Evolutionary conservation across 2,329 filamentous ascomycete species (phyloP).

Genomic region (Pezicula carpinea): DNA sequence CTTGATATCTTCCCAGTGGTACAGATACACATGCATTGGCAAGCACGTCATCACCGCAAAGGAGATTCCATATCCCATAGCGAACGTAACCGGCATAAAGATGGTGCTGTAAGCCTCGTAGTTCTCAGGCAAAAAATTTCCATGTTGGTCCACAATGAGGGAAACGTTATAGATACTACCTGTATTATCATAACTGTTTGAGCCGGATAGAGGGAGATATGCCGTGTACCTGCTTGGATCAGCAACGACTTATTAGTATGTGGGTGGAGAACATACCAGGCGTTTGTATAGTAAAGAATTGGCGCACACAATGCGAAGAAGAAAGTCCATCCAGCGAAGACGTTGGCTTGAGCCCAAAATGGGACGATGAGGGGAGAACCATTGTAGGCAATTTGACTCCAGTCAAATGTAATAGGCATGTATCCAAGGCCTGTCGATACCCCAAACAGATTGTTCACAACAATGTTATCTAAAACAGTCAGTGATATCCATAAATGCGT

Average conservation of each 20-base stretch:
- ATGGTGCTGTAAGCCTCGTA: constrained; percentile 62
- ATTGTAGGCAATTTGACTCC: constrained; percentile 55
- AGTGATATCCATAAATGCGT: neutral
- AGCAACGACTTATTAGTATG: no score
- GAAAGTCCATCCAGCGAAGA: constrained; percentile 44
- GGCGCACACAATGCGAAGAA: constrained; percentile 1
- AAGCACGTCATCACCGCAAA: constrained; percentile 56
- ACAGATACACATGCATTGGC: constrained; percentile 60
- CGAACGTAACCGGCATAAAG: constrained; percentile 57
- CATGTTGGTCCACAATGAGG: constrained; percentile 48
- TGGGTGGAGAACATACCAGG: neutral
- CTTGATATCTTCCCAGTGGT: constrained; percentile 64
- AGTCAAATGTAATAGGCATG: constrained; percentile 69
- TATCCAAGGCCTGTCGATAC: constrained; percentile 61
- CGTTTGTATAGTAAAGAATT: constrained; percentile 3
- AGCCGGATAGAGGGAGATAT: constrained; percentile 57
- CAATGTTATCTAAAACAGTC: constrained; percentile 37
- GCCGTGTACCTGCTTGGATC: constrained; percentile 38
- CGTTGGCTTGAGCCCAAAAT: constrained; percentile 71
- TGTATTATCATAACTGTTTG: constrained; percentile 60
- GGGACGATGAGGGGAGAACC: constrained; percentile 56
- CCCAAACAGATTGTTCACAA: constrained; percentile 69
- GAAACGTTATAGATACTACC: constrained; percentile 55
- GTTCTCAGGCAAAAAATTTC: constrained; percentile 52
- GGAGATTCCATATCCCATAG: constrained; percentile 50